Base-by-base conservation (phyloP, 768 basidiomycete species). In the Amanita exitialis region DNA sequence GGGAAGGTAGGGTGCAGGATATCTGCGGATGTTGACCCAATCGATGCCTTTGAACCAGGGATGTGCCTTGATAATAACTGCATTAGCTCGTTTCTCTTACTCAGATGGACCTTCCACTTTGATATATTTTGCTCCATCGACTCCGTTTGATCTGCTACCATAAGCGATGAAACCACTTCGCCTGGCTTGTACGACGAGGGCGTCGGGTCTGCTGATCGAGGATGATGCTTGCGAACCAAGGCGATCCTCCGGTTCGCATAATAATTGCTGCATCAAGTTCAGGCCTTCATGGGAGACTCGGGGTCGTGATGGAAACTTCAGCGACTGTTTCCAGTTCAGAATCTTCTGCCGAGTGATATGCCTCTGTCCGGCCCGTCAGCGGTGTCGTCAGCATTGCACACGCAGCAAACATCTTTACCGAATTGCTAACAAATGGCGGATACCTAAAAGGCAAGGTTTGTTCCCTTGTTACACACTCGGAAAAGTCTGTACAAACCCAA, bases 321-420 rank as follows among this genome's bases (percentile, higher is more conserved):
- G 75, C 21, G 86, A 79, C 63, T 85, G 83, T 55, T 83, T 83
- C 93, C 94, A 98, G 70, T 93, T 93, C 60, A 97, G 72, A 66
- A 98, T 97, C 74, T 95, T 98, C 72, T 96, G 91, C 54, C 94
- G 78, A 49, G 94, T 97, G 61, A 91, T 81, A 68, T 95, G 93
- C 25, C 95, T 80, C 88, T 91, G 54, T 25, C 25, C 43, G 59
- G 54, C 44, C 53, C 41, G 52, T 39, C 27, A 49, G 35, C 53
- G 48, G 53, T 21, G 39, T 54, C 47, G 50, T 43, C 30, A 27
- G 6, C 5, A 18, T 28, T 23, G 16, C 42, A 27, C 21, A 20
- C 37, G 51, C 37, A 43, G 21, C 16, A 52, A 48, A 44, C 7
- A 30, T 51, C 20, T 49, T 52, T 62, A 92, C 91, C 61, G 90